Evolutionary conservation across 2,329 filamentous ascomycete genomes (phyloP), one percentile per base, ranked within the genome.

Genomic region (Plenodomus tracheiphilus): DNA sequence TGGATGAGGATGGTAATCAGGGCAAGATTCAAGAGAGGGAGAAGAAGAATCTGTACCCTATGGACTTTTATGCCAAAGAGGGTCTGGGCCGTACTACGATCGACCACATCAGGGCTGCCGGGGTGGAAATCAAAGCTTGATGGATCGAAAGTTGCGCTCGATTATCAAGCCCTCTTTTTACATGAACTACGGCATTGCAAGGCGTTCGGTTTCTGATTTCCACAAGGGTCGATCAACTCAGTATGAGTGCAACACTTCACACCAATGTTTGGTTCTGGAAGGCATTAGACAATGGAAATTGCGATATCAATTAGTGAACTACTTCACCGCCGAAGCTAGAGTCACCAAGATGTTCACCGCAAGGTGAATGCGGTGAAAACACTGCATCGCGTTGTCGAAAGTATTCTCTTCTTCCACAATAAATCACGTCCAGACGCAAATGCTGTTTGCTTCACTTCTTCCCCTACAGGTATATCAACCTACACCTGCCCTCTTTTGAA

Each of bases 61-160:
- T 99, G 94, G 92, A 99, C 72, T 99, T 96, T 69, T 99, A 99
- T 74, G 92, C 87, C 0, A 93, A 88, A 70, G 90, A 97, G 39
- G 94, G 94, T 0, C 68, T 99, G 46, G 94, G 93, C 1, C 84
- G 94, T 70, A 92, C 88, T 25, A 91, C 67, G 7, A 43, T 62
- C 20, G 65, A 67, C 10, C 59, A 68, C 19, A 59, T 71, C 9
- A 64, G 54, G 40, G 62, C 62, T 32, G 63, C 57, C 2, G 58
- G 61, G 30, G 45, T 59, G 5, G 41, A 43, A 15, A 34, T 47
- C 2, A 21, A 32, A 36, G 49, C 46, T 2, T 57, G 38, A 45
- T 17, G 6, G 25, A 0, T 18, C 16, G 11, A 2, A 4, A 37
- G 21, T 18, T 43, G 38, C 4, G 4, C 13, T 3, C 17, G 6